Base-by-base conservation (phyloP, 768 basidiomycete genomes). In the Xerocomellus intermedius region DNA sequence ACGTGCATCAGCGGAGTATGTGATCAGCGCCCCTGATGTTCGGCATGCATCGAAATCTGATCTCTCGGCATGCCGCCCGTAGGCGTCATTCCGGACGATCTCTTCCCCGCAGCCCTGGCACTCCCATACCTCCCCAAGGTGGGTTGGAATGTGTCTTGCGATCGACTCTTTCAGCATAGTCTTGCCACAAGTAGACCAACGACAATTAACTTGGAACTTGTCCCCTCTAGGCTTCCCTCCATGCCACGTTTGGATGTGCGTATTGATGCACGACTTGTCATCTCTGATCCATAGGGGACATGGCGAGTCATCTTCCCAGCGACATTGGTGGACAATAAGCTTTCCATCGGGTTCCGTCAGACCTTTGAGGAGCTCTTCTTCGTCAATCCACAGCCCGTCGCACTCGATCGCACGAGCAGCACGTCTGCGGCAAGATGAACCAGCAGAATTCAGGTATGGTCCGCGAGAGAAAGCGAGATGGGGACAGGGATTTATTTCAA, bases 141-240 rank as follows among this genome's bases (percentile, higher is more conserved):
- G 68, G 5, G 47, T 39, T 0, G 61, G 42, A 0, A 69, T 26
- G 7, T 69, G 65, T 2, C 68, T 50, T 2, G 43, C 24, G 4
- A 67, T 44, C 19, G 63, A 68, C 30, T 67, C 68, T 39, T 67
- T 69, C 7, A 52, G 19, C 62, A 69, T 69, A 2, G 4, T 38
- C 42, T 50, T 46, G 1, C 35, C 42, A n/a, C 65, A 69, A n/a
- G 16, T 24, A 0, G 49, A 39, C 64, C 63, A 64, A 17, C 30
- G 36, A 41, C 63, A 65, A 2, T 36, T 10, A 8, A 16, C 24
- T 21, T 30, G 10, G 8, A 16, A 3, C 24, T 63, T 66, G 33
- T 63, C 64, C 5, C 49, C 48, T 1, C 55, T 54, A 2, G 42
- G 41, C 33, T 44, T 36, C 4, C 48, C 53, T 42, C 59, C 47